phyloP scores from a whole-genome alignment of 352 stramenopile genomes.

The Phytophthora ramorum region DNA sequence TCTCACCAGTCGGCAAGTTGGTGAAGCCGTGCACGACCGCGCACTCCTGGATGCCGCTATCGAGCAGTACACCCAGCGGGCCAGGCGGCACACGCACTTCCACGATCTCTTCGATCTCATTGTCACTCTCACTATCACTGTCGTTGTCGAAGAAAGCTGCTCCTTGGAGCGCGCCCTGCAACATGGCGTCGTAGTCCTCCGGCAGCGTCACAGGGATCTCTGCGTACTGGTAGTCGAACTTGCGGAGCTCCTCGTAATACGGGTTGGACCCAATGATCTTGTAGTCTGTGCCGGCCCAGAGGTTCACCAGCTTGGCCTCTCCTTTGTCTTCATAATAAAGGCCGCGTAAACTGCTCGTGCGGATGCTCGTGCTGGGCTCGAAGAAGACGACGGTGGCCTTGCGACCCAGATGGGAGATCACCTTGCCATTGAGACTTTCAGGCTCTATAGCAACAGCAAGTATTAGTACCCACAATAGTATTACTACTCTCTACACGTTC shows the following conservation, averaged over 20 bases:
- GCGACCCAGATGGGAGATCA: slow-evolving; percentile 72
- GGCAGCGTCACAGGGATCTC: slow-evolving; percentile 58
- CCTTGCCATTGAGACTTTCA: slow-evolving; percentile 79
- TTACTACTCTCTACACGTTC: background rate
- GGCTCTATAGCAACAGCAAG: slow-evolving; percentile 49
- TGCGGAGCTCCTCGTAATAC: slow-evolving; percentile 75
- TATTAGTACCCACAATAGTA: slow-evolving; percentile 8
- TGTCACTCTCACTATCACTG: slow-evolving; percentile 79
- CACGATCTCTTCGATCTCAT: slow-evolving; percentile 80
- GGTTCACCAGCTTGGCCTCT: slow-evolving; percentile 80
- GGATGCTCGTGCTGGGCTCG: slow-evolving; percentile 79
- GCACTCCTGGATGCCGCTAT: slow-evolving; percentile 81
- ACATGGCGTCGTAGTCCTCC: slow-evolving; percentile 63
- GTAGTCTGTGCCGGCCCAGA: slow-evolving; percentile 86
- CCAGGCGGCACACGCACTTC: slow-evolving; percentile 78
- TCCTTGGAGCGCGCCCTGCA: slow-evolving; percentile 77
- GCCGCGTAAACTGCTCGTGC: slow-evolving; percentile 74
- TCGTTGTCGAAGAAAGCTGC: slow-evolving; percentile 86
- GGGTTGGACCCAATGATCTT: slow-evolving; percentile 80
- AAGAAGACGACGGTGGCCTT: slow-evolving; percentile 85
- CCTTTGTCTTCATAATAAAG: slow-evolving; percentile 82
- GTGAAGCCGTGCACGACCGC: slow-evolving; percentile 86
- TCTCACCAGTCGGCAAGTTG: slow-evolving; percentile 59
- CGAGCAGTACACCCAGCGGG: slow-evolving; percentile 74
- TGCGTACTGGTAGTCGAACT: slow-evolving; percentile 75